Base-by-base conservation (phyloP, 2,329 filamentous ascomycete genomes). In the Colletotrichum chlorophyti region DNA sequence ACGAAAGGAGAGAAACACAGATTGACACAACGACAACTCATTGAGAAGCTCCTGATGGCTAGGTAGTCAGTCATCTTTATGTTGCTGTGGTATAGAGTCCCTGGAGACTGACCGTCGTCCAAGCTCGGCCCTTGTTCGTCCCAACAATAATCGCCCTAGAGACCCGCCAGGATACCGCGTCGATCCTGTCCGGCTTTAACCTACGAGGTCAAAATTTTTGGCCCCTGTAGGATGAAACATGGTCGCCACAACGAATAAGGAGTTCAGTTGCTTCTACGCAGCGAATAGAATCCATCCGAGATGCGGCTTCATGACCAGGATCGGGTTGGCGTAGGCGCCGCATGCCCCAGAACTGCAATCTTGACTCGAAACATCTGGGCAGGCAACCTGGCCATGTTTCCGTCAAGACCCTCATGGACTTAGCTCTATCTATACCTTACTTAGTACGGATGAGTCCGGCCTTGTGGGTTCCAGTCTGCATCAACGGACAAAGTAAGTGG, bases 401-500 rank as follows among this genome's bases (percentile, higher is more conserved):
- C 15, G 15, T 6, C 23, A 10, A 42, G 15, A 17, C 27, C 27
- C 11, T 31, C n/a, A 15, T n/a, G 15, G 17, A 27, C 6, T 37
- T 5, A 11, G 12, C 29, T 5, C 15, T n/a, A n/a, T n/a, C n/a
- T 5, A n/a, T 11, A 10, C 17, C 35, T 17, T 29, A 10, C 17
- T 3, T 11, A 15, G 15, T 15, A 31, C 37, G 46, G 45, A 29
- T 9, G 26, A 1, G 29, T n/a, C 29, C 29, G 26, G 23, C n/a
- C n/a, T n/a, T n/a, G n/a, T n/a, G n/a, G n/a, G 10, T 4, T 4
- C 8, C 14, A 12, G 29, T n/a, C 17, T 37, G 46, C 46, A 50
- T 50, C 53, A 55, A 50, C 17, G 46, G 53, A 27, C 46, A 43
- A 42, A 50, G 45, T 50, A 55, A 11, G 6, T 46, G 53, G 37